phyloP scores from a whole-genome alignment of 2,329 filamentous ascomycete genomes.

The Hymenoscyphus albidus region DNA sequence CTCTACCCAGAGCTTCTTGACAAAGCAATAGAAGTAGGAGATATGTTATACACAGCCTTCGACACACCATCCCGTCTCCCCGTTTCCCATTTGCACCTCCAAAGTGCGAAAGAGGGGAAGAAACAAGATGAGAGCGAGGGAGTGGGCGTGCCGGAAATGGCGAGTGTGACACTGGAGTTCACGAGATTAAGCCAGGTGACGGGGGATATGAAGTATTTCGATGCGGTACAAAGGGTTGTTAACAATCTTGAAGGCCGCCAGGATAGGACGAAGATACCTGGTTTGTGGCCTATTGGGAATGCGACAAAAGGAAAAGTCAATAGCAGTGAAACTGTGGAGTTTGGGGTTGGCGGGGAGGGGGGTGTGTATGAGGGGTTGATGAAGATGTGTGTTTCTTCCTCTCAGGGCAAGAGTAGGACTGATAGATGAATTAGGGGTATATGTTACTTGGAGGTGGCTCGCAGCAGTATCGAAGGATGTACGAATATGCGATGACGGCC shows the following conservation, averaged over 20 bases:
- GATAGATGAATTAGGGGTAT: slow-evolving; percentile 23
- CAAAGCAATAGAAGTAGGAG: slow-evolving; percentile 33
- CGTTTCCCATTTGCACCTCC: neutral
- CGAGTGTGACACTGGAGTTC: slow-evolving; percentile 56
- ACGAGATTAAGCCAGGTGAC: slow-evolving; percentile 59
- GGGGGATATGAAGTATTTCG: slow-evolving; percentile 56
- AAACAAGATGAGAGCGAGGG: slow-evolving; percentile 47
- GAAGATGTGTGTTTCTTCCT: slow-evolving; percentile 40
- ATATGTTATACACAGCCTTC: slow-evolving; percentile 39
- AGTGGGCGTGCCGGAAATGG: slow-evolving; percentile 51
- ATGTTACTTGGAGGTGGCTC: slow-evolving; percentile 35
- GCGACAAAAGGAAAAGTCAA: slow-evolving; percentile 45
- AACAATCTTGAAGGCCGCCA: slow-evolving; percentile 52
- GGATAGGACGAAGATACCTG: slow-evolving; percentile 49
- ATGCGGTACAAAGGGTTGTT: slow-evolving; percentile 53
- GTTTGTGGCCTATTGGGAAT: slow-evolving; percentile 57
- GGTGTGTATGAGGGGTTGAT: slow-evolving; percentile 61
- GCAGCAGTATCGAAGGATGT: slow-evolving; percentile 39
- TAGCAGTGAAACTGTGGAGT: slow-evolving; percentile 46
- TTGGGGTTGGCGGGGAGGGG: slow-evolving; percentile 51
- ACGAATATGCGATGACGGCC: slow-evolving; percentile 40
- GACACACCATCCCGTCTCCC: slow-evolving; percentile 32
- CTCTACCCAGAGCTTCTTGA: slow-evolving; percentile 22
- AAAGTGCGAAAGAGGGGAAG: slow-evolving; percentile 43
- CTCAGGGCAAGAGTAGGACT: neutral